These are phyloP conservation scores for Sporothrix brunneoviolacea DNA, from an alignment of 2,329 filamentous ascomycete species.

Conservation along the genomic window DNA sequence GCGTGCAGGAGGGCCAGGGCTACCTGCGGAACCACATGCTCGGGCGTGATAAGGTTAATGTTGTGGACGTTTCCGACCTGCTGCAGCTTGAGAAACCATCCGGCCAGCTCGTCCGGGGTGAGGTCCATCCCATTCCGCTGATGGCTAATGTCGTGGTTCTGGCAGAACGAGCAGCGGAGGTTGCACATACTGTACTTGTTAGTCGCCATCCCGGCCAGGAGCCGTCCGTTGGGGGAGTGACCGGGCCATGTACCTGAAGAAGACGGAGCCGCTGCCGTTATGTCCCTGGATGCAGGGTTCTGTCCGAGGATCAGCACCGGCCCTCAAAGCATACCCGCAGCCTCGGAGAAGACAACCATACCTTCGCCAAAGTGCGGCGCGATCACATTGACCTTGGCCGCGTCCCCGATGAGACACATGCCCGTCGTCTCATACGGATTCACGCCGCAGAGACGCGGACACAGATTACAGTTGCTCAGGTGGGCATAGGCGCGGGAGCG, in stretches of 20 bases:
- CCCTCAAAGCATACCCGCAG: conserved; percentile 27
- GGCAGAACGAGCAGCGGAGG: conserved; percentile 67
- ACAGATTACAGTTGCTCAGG: conserved; percentile 72
- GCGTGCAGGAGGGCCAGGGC: conserved; percentile 70
- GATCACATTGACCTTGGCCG: conserved; percentile 74
- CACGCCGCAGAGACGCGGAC: conserved; percentile 68
- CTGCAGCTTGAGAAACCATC: conserved; percentile 77
- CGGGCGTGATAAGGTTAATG: conserved; percentile 81
- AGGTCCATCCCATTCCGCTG: conserved; percentile 74
- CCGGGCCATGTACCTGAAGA: conserved; percentile 59
- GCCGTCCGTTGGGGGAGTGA: too few species aligned
- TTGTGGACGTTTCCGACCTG: conserved; percentile 77
- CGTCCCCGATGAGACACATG: conserved; percentile 69
- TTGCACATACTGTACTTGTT: conserved; percentile 43
- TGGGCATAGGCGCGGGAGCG: conserved; percentile 68
- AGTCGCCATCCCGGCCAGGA: not conserved
- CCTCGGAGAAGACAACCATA: conserved; percentile 42
- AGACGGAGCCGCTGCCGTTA: conserved; percentile 72
- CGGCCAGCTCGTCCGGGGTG: conserved; percentile 68
- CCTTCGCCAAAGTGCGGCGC: conserved; percentile 79
- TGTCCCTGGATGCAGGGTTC: conserved; percentile 79
- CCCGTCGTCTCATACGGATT: conserved; percentile 77
- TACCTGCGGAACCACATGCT: conserved; percentile 81
- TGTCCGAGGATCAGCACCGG: conserved; percentile 21
- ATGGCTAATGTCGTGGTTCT: conserved; percentile 80